Evolutionary conservation across 2,329 filamentous ascomycete species (phyloP), one percentile per base, ranked within the genome.

Genomic region (Colletotrichum brevisporum): DNA sequence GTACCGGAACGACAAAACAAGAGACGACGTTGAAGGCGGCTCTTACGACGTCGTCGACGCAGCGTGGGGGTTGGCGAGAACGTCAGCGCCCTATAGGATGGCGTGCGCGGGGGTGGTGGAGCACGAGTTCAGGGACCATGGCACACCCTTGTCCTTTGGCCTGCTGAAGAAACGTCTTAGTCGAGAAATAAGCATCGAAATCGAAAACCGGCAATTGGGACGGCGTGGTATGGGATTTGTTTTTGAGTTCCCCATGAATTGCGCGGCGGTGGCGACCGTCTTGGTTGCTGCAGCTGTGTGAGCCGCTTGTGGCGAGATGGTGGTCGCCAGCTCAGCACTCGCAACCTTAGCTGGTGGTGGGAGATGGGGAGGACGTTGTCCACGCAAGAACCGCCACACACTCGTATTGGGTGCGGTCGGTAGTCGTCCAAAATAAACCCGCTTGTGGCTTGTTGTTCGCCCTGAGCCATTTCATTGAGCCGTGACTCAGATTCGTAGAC

Each of bases 21-120:
- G 51, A 69, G 55, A 69, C 62, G 67, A 67, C 62, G 62, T 65
- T 52, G 36, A 65, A 60, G 26, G 62, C 62, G 62, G 62, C 62
- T 65, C 62, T 65, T 52, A 26, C 13, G 16, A 53, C 9, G 62
- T 53, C 48, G 48, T 60, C 39, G 55, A 51, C 21, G 31, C 16
- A 26, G 63, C 63, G 67, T 69, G 67, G 67, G 66, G 67, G 67
- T 53, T 69, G 41, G 27, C 51, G 62, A 69, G 62, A 67, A 67
- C 62, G 67, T 69, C 62, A 69, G 67, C 51, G 67, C 67, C 63
- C 27, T 69, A 69, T 56, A 61, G 67, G 63, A 69, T 67, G 67
- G 67, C 67, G 67, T 69, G 67, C 67, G 67, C 67, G 67, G 67
- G 67, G 67, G 18, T 41, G 45, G 62, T 66, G 67, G 63, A 60